A percentile compares a stretch with the other conserved stretches of the same genome.
These are phyloP conservation scores for Nymphaea thermarum DNA, from an alignment of 164 flowering plant genomes.

Conservation along the genomic window DNA sequence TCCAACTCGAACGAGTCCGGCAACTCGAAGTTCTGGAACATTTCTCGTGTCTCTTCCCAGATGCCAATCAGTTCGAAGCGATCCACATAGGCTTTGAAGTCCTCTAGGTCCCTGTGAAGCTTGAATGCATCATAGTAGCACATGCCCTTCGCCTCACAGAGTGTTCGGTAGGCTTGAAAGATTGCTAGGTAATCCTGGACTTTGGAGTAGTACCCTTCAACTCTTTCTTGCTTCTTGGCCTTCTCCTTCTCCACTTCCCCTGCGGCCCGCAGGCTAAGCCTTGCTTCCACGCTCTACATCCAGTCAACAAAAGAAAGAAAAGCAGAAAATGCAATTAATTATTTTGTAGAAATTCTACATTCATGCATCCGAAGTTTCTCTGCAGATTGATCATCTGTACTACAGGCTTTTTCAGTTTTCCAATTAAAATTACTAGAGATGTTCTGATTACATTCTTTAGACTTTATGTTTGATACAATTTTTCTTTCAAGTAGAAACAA, in stretches of 20 bases:
- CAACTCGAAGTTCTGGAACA: conserved; percentile 48
- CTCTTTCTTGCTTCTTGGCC: conserved; percentile 24
- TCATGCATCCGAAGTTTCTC: too few species aligned
- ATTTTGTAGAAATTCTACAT: too few species aligned
- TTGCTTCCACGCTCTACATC: conserved; percentile 50
- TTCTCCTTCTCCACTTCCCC: conserved; percentile 45
- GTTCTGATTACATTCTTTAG: too few species aligned
- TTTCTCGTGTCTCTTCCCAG: conserved; percentile 69
- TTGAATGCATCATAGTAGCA: conserved; percentile 77
- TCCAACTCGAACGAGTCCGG: conserved; percentile 58
- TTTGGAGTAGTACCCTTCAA: conserved; percentile 21
- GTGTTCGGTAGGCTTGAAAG: conserved; percentile 29
- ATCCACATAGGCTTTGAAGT: conserved; percentile 52
- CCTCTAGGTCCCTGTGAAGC: conserved; percentile 24
- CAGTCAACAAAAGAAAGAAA: too few species aligned
- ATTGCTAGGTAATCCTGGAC: conserved; percentile 20
- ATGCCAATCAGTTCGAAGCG: conserved; percentile 62
- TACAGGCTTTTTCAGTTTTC: too few species aligned
- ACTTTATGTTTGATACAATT: too few species aligned
- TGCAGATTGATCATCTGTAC: too few species aligned
- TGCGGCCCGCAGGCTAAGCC: conserved; percentile 63
- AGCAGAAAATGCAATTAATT: too few species aligned
- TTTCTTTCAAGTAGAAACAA: too few species aligned
- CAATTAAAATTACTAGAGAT: too few species aligned
- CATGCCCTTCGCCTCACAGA: conserved; percentile 18